These are phyloP conservation scores for Cyberlindnera meyerae DNA, from an alignment of 805 yeast genomes.

Conservation along the genomic window DNA sequence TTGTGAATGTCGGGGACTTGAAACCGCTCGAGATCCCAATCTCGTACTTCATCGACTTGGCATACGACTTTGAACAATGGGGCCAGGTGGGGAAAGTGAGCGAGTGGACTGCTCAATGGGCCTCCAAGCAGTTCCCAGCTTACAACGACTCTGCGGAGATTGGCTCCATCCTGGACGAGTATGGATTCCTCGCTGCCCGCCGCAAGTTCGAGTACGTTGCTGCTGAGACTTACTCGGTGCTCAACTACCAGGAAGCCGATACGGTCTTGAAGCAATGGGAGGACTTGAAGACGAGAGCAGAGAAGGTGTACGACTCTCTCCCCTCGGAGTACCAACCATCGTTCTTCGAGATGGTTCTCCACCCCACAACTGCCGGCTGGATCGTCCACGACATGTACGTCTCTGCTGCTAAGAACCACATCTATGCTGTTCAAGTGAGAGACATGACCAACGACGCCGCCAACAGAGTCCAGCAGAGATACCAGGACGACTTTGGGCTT, in stretches of 20 bases:
- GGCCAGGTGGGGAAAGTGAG: constrained; percentile 3
- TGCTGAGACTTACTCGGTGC: constrained; percentile 5
- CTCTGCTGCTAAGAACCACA: constrained; percentile 6
- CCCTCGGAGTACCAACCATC: constrained; percentile 6
- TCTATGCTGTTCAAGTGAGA: constrained; percentile 8
- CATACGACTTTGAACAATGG: constrained; percentile 12
- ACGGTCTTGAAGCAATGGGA: constrained; percentile 8
- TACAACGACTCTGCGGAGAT: constrained; percentile 4
- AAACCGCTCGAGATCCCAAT: constrained; percentile 13
- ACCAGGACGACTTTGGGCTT: constrained; percentile 3
- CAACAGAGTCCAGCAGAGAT: constrained; percentile 5
- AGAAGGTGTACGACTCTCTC: constrained; percentile 5
- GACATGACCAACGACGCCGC: constrained; percentile 10
- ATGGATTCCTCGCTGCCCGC: constrained; percentile 12
- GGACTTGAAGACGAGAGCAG: constrained; percentile 7
- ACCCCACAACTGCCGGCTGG: constrained; percentile 11
- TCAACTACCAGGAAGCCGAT: constrained; percentile 10
- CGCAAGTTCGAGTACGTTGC: constrained; percentile 11
- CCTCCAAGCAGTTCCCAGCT: constrained; percentile 5
- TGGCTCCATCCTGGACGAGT: constrained; percentile 8
- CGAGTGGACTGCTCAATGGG: constrained; percentile 9
- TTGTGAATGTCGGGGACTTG: constrained; percentile 13
- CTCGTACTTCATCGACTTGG: constrained; percentile 12
- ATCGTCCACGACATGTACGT: constrained; percentile 11
- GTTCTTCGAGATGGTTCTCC: constrained; percentile 10